phyloP scores from a whole-genome alignment of 2,329 filamentous ascomycete genomes.

The Hypoxylon sp. region DNA sequence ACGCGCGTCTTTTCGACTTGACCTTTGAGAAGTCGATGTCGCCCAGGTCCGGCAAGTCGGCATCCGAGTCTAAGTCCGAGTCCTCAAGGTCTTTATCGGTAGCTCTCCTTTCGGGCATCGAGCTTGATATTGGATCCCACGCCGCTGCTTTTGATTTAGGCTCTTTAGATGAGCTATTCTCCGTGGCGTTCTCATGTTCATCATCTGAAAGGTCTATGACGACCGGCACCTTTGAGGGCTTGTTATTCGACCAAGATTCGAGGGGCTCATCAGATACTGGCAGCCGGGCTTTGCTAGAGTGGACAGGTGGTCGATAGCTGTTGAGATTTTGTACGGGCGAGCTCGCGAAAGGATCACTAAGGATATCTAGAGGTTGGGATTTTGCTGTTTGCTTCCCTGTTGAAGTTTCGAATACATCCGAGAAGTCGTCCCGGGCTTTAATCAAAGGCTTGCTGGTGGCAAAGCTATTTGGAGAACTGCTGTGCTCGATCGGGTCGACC shows the following conservation, averaged over 20 bases:
- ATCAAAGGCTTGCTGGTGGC: not conserved
- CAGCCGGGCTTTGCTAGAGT: slow-evolving; percentile 1
- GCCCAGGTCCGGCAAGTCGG: slow-evolving; percentile 57
- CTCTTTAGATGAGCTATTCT: slow-evolving; percentile 24
- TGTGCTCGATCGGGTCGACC: slow-evolving; percentile 43
- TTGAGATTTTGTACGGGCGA: slow-evolving; percentile 26
- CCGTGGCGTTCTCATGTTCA: slow-evolving; percentile 24
- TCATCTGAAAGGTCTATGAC: slow-evolving; percentile 45
- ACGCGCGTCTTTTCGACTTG: slow-evolving; percentile 23
- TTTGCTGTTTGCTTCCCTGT: slow-evolving; percentile 19
- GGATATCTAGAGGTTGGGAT: slow-evolving; percentile 9
- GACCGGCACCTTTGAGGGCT: slow-evolving; percentile 21
- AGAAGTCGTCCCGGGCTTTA: slow-evolving; percentile 17
- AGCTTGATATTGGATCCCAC: slow-evolving; percentile 64
- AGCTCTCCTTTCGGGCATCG: slow-evolving; percentile 53
- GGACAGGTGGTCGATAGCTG: not conserved
- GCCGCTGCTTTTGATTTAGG: slow-evolving; percentile 41
- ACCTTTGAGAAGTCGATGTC: slow-evolving; percentile 50
- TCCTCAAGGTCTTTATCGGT: slow-evolving; percentile 36
- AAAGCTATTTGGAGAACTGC: slow-evolving; percentile 38
- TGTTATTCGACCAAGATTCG: slow-evolving; percentile 16
- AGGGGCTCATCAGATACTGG: slow-evolving; percentile 5
- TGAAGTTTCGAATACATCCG: slow-evolving; percentile 40
- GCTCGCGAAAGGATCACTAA: slow-evolving; percentile 38
- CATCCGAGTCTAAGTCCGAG: slow-evolving; percentile 47